A percentile compares a stretch with the other conserved stretches of the same genome.
phyloP scores from a whole-genome alignment of 768 basidiomycete species.

The Cubamyces sp. region DNA sequence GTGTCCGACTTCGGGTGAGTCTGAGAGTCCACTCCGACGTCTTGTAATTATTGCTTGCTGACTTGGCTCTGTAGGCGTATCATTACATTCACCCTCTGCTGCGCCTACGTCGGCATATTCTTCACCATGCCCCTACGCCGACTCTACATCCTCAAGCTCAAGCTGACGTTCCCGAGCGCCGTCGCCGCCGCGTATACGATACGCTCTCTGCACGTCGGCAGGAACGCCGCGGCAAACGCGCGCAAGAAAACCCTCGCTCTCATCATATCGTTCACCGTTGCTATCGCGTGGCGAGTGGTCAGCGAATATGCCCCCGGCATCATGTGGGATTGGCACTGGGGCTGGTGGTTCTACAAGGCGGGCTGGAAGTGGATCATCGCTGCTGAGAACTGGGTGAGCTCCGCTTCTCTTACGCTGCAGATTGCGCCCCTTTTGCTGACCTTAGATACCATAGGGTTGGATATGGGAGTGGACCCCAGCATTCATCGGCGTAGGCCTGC shows the following conservation, averaged over 20 bases:
- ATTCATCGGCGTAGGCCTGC: constrained; percentile 29
- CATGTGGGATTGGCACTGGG: constrained; percentile 33
- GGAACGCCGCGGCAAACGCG: constrained; percentile 25
- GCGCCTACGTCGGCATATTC: constrained; percentile 32
- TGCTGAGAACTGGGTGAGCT: constrained; percentile 27
- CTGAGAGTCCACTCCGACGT: too few relatives aligned
- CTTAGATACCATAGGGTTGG: constrained; percentile 21
- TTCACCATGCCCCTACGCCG: constrained; percentile 32
- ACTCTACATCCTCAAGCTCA: constrained; percentile 31
- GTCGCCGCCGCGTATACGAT: constrained; percentile 32
- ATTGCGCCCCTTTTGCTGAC: neutral
- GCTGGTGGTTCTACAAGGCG: constrained; percentile 30
- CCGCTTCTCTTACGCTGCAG: neutral
- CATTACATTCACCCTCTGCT: constrained; percentile 30
- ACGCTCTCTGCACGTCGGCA: constrained; percentile 31
- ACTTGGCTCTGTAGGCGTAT: constrained; percentile 16
- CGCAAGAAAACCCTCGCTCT: constrained; percentile 31
- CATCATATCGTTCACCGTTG: constrained; percentile 21
- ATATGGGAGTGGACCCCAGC: constrained; percentile 31
- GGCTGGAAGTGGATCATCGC: constrained; percentile 31
- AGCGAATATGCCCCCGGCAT: constrained; percentile 32
- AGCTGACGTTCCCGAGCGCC: constrained; percentile 29
- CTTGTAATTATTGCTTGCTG: too few relatives aligned
- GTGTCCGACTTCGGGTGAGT: constrained; percentile 25
- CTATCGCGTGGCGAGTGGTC: constrained; percentile 24